These are phyloP conservation scores for Tylopilus sp. DNA, from an alignment of 1,284 basidiomycete species.

Conservation along the genomic window DNA sequence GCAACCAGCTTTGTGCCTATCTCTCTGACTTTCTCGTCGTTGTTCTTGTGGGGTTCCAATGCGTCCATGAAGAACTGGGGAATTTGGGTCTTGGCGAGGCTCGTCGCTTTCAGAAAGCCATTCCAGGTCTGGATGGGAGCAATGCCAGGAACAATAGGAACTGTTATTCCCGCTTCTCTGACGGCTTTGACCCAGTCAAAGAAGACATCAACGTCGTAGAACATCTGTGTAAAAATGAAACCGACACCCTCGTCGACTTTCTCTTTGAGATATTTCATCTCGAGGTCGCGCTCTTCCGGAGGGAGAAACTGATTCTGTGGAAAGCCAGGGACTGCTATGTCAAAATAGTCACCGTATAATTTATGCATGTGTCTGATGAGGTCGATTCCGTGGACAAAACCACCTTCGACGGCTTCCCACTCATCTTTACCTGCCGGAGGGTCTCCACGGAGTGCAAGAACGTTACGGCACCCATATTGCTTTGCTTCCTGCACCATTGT, in stretches of 20 bases:
- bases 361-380: slow-evolving; percentile 84
- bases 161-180: slow-evolving; percentile 81
- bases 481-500: slow-evolving; percentile 76
- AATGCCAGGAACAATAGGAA: slow-evolving; percentile 94
- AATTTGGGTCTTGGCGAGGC: slow-evolving; percentile 80
- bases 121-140: slow-evolving; percentile 99
- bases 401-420: slow-evolving; percentile 88
- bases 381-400: slow-evolving; percentile 87
- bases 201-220: slow-evolving; percentile 88
- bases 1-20: slow-evolving; percentile 86
- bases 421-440: slow-evolving; percentile 85
- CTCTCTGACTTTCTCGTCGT: slow-evolving; percentile 88
- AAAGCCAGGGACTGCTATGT: slow-evolving; percentile 90
- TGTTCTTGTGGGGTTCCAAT: slow-evolving; percentile 86
- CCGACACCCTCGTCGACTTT: slow-evolving; percentile 85
- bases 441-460: slow-evolving; percentile 93
- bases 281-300: slow-evolving; percentile 71
- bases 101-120: slow-evolving; percentile 91
- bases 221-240: slow-evolving; percentile 96
- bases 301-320: slow-evolving; percentile 71
- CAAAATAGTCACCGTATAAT: slow-evolving; percentile 86
- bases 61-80: slow-evolving; percentile 78
- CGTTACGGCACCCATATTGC: slow-evolving; percentile 87
- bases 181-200: slow-evolving; percentile 82
- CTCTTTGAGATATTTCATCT: slow-evolving; percentile 84